A percentile compares a stretch with the other conserved stretches of the same genome.
These are phyloP conservation scores for Luvunga scandens DNA, from an alignment of 345 rosid species.

Conservation along the genomic window DNA sequence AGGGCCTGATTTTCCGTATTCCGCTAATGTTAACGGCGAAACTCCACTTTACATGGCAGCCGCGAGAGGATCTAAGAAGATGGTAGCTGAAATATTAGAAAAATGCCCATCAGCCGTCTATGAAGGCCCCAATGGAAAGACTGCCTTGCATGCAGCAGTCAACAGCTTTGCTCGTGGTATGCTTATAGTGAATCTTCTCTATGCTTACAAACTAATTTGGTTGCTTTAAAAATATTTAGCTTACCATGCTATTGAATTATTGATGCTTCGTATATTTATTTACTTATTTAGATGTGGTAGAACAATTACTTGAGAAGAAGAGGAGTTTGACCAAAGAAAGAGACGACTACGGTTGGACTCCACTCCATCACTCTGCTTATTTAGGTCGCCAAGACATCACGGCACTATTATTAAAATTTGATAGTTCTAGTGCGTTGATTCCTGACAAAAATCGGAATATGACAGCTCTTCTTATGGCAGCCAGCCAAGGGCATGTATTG, in stretches of 20 bases:
- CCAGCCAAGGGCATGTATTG: not conserved
- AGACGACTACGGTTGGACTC: not conserved
- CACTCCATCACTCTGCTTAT: not conserved
- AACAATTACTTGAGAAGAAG: not conserved
- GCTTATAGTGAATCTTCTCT: too few relatives aligned
- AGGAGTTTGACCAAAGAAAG: not conserved
- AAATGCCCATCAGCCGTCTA: not conserved
- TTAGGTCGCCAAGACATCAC: not conserved
- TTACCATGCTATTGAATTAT: too few relatives aligned
- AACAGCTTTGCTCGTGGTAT: too few relatives aligned
- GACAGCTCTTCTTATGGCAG: not conserved
- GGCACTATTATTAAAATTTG: not conserved
- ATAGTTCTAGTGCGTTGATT: not conserved
- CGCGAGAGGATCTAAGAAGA: not conserved
- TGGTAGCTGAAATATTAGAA: not conserved
- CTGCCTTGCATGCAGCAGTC: not conserved
- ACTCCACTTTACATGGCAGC: slow-evolving; percentile 5
- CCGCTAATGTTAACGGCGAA: not conserved
- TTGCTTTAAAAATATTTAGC: too few relatives aligned
- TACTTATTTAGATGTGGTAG: too few relatives aligned
- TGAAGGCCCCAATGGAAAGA: not conserved
- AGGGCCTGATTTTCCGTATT: not conserved
- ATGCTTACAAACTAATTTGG: not conserved
- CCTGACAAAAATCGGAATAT: not conserved
- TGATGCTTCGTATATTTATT: too few relatives aligned